Evolutionary conservation across 2,329 filamentous ascomycete genomes (phyloP).

Genomic region (Pyricularia sp.): DNA sequence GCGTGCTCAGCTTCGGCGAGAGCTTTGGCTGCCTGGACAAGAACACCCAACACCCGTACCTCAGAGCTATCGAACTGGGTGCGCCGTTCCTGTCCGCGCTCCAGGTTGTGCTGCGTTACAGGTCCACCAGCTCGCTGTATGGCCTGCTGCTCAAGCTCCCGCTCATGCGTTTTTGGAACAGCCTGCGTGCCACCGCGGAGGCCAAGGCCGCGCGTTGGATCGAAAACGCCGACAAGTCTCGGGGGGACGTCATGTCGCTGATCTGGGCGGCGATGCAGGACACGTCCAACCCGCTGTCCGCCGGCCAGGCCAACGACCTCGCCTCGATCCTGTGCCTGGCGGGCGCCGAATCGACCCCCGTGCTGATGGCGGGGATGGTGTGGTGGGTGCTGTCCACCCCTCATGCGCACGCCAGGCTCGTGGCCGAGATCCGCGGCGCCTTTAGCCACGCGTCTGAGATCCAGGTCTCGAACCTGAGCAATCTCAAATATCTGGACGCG

Average conservation of each 20-base stretch:
- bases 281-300: not conserved
- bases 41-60: not conserved
- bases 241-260: not conserved
- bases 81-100: not conserved
- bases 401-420: conserved; percentile 12
- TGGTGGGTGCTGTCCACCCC: conserved; percentile 19
- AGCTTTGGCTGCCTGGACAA: conserved; percentile 27
- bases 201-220: conserved; percentile 14
- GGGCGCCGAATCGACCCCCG: conserved; percentile 39
- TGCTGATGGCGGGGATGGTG: conserved; percentile 21
- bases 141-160: not conserved
- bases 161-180: not conserved
- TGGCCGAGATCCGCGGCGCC: conserved; percentile 16
- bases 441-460: conserved; percentile 19
- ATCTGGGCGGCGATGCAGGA: not conserved
- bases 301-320: not conserved
- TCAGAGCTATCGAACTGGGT: not conserved
- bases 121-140: not conserved
- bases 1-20: conserved; percentile 24
- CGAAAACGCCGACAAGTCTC: not conserved
- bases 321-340: conserved; percentile 17
- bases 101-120: not conserved
- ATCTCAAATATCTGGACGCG: conserved; percentile 26
- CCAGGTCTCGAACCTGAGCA: conserved; percentile 12
- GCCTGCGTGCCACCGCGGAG: conserved; percentile 9